Evolutionary conservation across 2,329 filamentous ascomycete species (phyloP), one percentile per base, ranked within the genome.

Genomic region (Penicillium occitanis): DNA sequence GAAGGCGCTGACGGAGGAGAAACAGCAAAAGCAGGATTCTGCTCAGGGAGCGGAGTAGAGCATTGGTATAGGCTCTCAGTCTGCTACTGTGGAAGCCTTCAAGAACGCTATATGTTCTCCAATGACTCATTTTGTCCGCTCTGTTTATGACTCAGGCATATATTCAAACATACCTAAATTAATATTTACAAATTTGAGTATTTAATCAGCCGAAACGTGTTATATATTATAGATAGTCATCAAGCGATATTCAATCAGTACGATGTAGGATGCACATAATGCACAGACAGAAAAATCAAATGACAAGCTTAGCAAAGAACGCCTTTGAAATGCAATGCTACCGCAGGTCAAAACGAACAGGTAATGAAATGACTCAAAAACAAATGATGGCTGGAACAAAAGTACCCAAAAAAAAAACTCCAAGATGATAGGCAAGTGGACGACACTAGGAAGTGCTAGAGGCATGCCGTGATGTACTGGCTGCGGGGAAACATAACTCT

Each of bases 1-100:
- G 30, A 87, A 85, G 75, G 83, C 83, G 7, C 84, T 93, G 79
- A 69, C 64, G 1, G 72, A 75, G 60, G 71, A 74, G 46, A 73
- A 67, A 3, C 25, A 25, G 62, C 61, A 62, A 19, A 60, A 30
- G 30, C 2, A 28, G 25, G 17, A 6, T 30, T 42, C 17, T 37
- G n/a, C n/a, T 13, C 37, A 50, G n/a, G 30, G 5, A n/a, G 8
- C 48, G 19, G 35, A 50, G 19, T 37, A 37, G n/a, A 7, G 6
- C n/a, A 22, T 4, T 48, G 22, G 5, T 37, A 25, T n/a, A 6
- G 53, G 11, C 19, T n/a, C 30, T 55, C 2, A 6, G 48, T 5
- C 25, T 51, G 48, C 22, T 51, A 5, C 13, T n/a, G 22, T 14
- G 25, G 22, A 14, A 14, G 22, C 46, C 22, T 50, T 25, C 46